Evolutionary conservation across 2,329 filamentous ascomycete species (phyloP), one percentile per base, ranked within the genome.

Genomic region (Alternaria sp.): DNA sequence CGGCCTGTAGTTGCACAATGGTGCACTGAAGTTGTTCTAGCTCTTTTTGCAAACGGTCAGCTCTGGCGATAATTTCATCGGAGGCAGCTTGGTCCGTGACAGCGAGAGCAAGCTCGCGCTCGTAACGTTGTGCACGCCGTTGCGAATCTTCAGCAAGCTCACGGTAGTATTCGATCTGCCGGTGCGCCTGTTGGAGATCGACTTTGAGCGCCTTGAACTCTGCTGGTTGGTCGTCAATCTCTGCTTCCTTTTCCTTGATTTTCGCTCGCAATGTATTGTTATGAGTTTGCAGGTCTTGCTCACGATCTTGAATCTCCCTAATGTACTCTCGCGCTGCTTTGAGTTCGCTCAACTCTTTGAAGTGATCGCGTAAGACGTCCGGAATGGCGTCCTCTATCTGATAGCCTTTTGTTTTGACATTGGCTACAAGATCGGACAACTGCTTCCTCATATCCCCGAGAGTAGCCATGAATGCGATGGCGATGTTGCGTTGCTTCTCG

Each of bases 101-200:
- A n/a, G 56, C 52, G 8, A 58, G 50, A 4, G 51, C n/a, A 8
- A 69, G 49, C 36, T 63, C 66, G 6, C 49, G 50, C 23, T 67
- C 63, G 23, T 69, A 68, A 12, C 66, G 68, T 28, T 66, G 55
- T 5, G 63, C 62, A 25, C 67, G 70, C 6, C 62, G 19, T 2
- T 17, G 21, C 4, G 65, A 51, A 17, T 67, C 51, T 6, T 68
- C 56, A 2, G 54, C 45, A 25, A 65, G 57, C 10, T 52, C 40
- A 15, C 70, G 66, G 40, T 71, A 63, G 15, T 63, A 62, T 1
- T 61, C 54, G 19, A 69, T 59, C 7, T 57, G 59, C 32, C 50
- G 66, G 9, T 57, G 52, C 7, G 66, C 63, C 23, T 69, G 69
- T 19, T 66, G 62, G 10, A 73, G 61, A 26, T 73, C 71, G n/a